Evolutionary conservation across 495 filamentous ascomycete species (phyloP).

Genomic region (Barbatosphaeria neglecta): DNA sequence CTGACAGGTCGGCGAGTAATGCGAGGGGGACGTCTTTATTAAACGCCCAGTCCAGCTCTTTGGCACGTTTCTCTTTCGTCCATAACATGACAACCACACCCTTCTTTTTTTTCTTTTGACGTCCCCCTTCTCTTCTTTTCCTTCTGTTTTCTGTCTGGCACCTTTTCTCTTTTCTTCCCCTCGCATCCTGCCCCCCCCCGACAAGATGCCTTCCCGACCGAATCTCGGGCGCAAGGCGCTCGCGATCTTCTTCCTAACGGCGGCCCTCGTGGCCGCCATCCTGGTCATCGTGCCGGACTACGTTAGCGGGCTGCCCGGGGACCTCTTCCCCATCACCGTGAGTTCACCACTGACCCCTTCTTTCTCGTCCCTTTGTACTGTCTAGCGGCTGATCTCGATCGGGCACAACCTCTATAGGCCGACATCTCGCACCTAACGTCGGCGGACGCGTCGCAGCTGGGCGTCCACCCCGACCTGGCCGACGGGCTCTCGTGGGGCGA

Average conservation of each 20-base stretch:
- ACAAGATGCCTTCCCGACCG: background rate
- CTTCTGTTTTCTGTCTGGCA: no score
- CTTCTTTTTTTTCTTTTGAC: no score
- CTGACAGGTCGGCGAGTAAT: no score
- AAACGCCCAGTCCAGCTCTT: no score
- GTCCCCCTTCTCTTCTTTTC: no score
- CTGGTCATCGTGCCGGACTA: background rate
- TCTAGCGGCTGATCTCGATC: no score
- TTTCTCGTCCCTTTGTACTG: no score
- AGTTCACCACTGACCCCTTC: background rate
- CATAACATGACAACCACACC: no score
- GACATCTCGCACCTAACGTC: background rate
- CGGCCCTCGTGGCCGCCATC: background rate
- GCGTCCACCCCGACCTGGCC: background rate
- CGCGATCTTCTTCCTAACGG: background rate
- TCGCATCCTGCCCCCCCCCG: no score
- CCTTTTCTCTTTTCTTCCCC: no score
- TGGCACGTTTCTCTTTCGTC: no score
- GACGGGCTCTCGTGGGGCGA: background rate
- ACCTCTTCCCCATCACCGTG: background rate
- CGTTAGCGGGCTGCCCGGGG: background rate
- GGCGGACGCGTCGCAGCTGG: background rate
- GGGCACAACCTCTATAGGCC: background rate
- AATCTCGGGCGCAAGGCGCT: background rate
- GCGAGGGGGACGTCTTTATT: no score